Base-by-base conservation (phyloP, 495 filamentous ascomycete genomes). In the Penicillium atrosanguineum region DNA sequence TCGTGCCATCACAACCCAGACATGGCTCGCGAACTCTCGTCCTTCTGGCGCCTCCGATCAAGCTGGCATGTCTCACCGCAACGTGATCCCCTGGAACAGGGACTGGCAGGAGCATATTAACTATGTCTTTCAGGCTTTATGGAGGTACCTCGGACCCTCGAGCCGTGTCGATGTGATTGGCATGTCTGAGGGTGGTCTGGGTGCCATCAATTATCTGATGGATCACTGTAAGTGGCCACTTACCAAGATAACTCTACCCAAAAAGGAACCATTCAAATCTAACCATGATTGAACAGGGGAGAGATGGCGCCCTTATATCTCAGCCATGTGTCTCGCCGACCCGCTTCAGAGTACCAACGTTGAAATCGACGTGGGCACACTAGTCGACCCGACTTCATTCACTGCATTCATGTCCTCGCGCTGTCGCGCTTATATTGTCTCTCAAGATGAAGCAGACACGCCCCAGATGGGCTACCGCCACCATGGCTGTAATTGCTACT, bases 91-190 rank as follows among this genome's bases (percentile, higher is more conserved):
- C 0, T 74, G 69, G 1, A 84, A 91, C 50, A 64, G 57, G 9
- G 68, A 57, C 19, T 64, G 69, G 39, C 57, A 60, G 29, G 76
- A 80, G 36, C 90, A 95, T 65, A 70, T 89, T 3, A 47, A 65
- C 12, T 79, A 76, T 43, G 75, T 93, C 6, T 89, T 95, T 51
- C 74, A 80, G 9, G 76, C 90, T 1, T 53, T 90, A 21, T 69
- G 69, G 4, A 61, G 75, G 1, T n/a, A 44, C 18, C 67, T 81
- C 3, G 56, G 64, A 0, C 40, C 69, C 1, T 55, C 69, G 43
- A 81, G 78, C 2, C 75, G 74, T 43, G 65, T 95, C 23, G 79
- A 90, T 64, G 64, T 94, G 20, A 76, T 94, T 45, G 86, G 79
- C 5, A 50, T 87, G 15, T 79, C 80, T 0, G 82, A 87, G 34